Evolutionary conservation across 495 filamentous ascomycete genomes (phyloP), one percentile per base, ranked within the genome.

Genomic region (Aspergillus baeticus): DNA sequence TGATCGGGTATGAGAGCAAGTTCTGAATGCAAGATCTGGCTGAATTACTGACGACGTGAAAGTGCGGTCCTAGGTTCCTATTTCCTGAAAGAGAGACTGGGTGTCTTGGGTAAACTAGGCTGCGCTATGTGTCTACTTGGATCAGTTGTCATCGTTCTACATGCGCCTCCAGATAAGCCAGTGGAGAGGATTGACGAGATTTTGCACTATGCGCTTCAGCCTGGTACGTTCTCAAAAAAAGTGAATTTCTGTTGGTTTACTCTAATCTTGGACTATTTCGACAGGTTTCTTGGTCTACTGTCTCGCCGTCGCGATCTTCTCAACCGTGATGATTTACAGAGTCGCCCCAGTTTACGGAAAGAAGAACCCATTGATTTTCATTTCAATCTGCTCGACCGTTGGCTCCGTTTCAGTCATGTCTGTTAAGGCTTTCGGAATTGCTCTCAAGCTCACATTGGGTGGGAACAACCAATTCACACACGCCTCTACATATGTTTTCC

Each of bases 391-490:
- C 80, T 96, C 91, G 26, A 94, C 91, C 13, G 92, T 97, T 53
- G 94, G 94, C 62, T 96, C 92, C 34, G 84, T 98, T 57, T 97
- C 94, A 13, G 92, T 98, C 70, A 97, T 98, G 94, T 90, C 95
- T 23, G 87, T 97, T 65, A 98, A 98, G 73, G 93, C 94, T 2
- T 96, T 98, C 62, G 94, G 94, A 37, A 96, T 97, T 64, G 94
- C 94, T 21, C 76, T 98, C 57, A 98, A 98, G 71, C 80, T 98
- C 60, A 98, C 94, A 1, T 80, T 98, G 43, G 82, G 76, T 15
- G 93, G 93, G 26, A 85, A 94, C 65, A 98, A 98, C 74, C 94
- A 98, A 69, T 96, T 98, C 66, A 84, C 81, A 3, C 88, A 95
- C 63, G 87, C 94, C 0, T 95, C 90, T 43, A 98, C 94, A 44